These are phyloP conservation scores for Pseudogymnoascus sp. DNA, from an alignment of 2,329 filamentous ascomycete genomes.

Conservation along the genomic window DNA sequence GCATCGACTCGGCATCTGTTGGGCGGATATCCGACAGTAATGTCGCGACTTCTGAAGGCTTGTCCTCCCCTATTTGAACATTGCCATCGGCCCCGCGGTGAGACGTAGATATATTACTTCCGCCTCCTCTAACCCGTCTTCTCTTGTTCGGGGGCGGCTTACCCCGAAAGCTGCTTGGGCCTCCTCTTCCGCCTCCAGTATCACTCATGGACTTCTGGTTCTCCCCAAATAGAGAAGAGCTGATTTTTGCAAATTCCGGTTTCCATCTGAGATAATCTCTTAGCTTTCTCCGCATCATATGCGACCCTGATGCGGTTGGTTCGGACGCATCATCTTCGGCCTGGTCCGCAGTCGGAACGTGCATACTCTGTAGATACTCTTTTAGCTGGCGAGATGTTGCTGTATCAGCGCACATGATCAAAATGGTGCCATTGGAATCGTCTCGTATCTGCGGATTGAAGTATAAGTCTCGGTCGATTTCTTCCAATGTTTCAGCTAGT, in stretches of 20 bases:
- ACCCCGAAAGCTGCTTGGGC: slow-evolving; percentile 40
- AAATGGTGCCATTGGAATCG: slow-evolving; percentile 81
- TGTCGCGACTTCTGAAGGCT: slow-evolving; percentile 71
- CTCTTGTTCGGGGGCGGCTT: slow-evolving; percentile 77
- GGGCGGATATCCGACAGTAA: slow-evolving; percentile 77
- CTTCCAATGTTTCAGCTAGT: slow-evolving; percentile 81
- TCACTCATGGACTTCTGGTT: slow-evolving; percentile 70
- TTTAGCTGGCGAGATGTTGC: slow-evolving; percentile 80
- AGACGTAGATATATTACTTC: slow-evolving; percentile 45
- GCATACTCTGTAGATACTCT: slow-evolving; percentile 88
- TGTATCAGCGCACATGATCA: slow-evolving; percentile 92
- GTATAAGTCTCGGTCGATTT: slow-evolving; percentile 87
- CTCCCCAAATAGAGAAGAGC: slow-evolving; percentile 67
- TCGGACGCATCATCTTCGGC: slow-evolving; percentile 36
- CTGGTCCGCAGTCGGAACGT: slow-evolving; percentile 49
- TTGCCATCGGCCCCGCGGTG: slow-evolving; percentile 66
- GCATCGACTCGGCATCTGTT: slow-evolving; percentile 66
- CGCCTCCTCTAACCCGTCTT: slow-evolving; percentile 74
- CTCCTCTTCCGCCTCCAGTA: slow-evolving; percentile 36
- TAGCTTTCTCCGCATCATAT: slow-evolving; percentile 85
- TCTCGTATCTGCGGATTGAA: slow-evolving; percentile 70
- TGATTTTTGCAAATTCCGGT: slow-evolving; percentile 78
- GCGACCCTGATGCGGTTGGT: slow-evolving; percentile 63
- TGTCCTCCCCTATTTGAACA: slow-evolving; percentile 72
- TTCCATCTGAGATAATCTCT: slow-evolving; percentile 89